phyloP scores from a whole-genome alignment of 768 basidiomycete species.

The Naganishia antarctica region DNA sequence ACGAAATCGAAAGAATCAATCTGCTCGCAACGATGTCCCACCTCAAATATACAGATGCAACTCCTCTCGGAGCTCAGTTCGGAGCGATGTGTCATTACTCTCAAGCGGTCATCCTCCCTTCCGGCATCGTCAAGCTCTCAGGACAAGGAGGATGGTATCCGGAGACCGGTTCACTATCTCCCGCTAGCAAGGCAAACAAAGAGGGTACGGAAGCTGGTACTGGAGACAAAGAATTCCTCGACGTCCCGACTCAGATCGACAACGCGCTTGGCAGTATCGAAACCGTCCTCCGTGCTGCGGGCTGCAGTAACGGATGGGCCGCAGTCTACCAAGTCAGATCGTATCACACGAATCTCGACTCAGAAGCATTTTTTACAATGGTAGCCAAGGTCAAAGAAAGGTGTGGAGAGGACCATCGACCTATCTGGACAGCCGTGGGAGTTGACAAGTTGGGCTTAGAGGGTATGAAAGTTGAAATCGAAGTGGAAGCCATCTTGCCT shows the following conservation, averaged over 20 bases:
- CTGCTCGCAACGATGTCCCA: neutral
- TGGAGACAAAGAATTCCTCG: slow-evolving; percentile 1
- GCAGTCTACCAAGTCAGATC: slow-evolving; percentile 4
- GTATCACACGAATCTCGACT: slow-evolving; percentile 5
- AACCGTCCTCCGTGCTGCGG: neutral
- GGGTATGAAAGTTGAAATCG: slow-evolving; percentile 16
- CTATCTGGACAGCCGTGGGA: slow-evolving; percentile 10
- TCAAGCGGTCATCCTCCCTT: slow-evolving; percentile 5
- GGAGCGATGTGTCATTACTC: slow-evolving; percentile 18
- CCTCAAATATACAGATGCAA: slow-evolving; percentile 7
- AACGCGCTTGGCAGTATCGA: slow-evolving; percentile 11
- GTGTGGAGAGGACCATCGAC: slow-evolving; percentile 8
- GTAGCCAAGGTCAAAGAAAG: slow-evolving; percentile 15
- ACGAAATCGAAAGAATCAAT: no score
- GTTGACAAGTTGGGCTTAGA: slow-evolving; percentile 17
- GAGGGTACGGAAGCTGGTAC: neutral
- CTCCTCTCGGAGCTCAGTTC: slow-evolving; percentile 5
- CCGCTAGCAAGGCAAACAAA: neutral
- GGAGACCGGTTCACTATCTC: neutral
- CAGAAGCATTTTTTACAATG: slow-evolving; percentile 16
- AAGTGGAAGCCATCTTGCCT: slow-evolving; percentile 19
- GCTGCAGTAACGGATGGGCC: slow-evolving; percentile 11
- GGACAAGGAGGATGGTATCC: slow-evolving; percentile 20
- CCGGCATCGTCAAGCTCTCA: slow-evolving; percentile 13
- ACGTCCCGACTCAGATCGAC: slow-evolving; percentile 7